phyloP scores from a whole-genome alignment of 2,329 filamentous ascomycete genomes.

The Teratosphaeria pseudoeucalypti region DNA sequence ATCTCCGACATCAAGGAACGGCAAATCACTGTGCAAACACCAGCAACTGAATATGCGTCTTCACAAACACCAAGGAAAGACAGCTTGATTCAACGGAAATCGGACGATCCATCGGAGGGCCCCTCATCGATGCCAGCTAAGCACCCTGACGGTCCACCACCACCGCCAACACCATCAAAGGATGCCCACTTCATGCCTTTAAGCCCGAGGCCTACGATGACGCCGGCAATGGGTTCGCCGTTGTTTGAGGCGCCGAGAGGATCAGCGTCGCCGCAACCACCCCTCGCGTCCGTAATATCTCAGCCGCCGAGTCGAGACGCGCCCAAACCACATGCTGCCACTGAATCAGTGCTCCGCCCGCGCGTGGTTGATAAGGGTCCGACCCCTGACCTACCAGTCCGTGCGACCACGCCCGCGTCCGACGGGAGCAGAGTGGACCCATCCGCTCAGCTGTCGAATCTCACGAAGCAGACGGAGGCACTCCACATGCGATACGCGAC shows the following conservation, averaged over 20 bases:
- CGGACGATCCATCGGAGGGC: not conserved
- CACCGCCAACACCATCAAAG: not conserved
- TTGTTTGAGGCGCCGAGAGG: not conserved
- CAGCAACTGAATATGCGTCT: not conserved
- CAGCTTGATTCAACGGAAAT: not conserved
- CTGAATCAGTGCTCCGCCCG: not conserved
- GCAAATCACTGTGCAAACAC: not conserved
- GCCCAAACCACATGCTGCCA: not conserved
- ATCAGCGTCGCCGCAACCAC: not conserved
- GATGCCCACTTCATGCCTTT: not conserved
- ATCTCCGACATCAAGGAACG: not conserved
- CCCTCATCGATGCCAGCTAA: not conserved
- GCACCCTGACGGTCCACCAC: not conserved
- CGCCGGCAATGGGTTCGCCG: not conserved
- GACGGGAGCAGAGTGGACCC: conserved; percentile 2
- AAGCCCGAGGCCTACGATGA: not conserved
- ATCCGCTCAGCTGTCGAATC: conserved; percentile 4
- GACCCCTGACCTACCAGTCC: conserved; percentile 5
- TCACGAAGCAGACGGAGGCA: conserved; percentile 18
- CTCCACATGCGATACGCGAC: conserved; percentile 18
- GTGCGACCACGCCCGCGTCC: conserved; percentile 1
- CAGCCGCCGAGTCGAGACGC: not conserved
- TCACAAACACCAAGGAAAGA: conserved; percentile 6
- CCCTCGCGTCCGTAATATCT: not conserved
- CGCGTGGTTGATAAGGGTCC: conserved; percentile 1